A percentile compares a stretch with the other conserved stretches of the same genome.
These are phyloP conservation scores for Periconia sp. DNA, from an alignment of 2,329 filamentous ascomycete genomes.

Conservation along the genomic window DNA sequence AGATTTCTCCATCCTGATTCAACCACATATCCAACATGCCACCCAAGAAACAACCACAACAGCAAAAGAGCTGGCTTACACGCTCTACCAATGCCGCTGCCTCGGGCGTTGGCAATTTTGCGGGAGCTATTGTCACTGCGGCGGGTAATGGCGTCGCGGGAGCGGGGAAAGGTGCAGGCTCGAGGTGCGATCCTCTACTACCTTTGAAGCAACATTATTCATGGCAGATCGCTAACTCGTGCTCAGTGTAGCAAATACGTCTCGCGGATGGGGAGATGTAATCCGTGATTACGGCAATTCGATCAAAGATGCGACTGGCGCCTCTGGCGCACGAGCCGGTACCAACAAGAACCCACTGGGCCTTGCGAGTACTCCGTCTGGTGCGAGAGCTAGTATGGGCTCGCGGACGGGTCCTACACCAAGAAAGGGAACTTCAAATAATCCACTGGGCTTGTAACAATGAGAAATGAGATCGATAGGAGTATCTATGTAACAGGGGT, in stretches of 20 bases:
- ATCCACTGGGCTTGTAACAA: constrained; percentile 50
- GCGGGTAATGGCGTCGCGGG: constrained; percentile 56
- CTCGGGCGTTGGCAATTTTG: constrained; percentile 52
- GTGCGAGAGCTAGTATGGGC: constrained; percentile 34
- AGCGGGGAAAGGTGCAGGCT: constrained; percentile 52
- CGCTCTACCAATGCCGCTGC: constrained; percentile 51
- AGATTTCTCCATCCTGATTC: neutral
- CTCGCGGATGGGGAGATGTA: constrained; percentile 54
- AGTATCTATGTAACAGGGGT: constrained; percentile 2
- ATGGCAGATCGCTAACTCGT: neutral
- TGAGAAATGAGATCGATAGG: neutral
- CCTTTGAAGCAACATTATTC: constrained; percentile 1
- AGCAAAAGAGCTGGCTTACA: constrained; percentile 54
- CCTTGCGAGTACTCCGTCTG: constrained; percentile 39
- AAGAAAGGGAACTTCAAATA: constrained; percentile 45
- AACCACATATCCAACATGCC: constrained; percentile 20
- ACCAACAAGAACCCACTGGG: constrained; percentile 57
- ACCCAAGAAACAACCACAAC: constrained; percentile 22
- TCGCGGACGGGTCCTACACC: constrained; percentile 24
- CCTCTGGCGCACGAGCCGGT: constrained; percentile 50
- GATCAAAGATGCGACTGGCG: constrained; percentile 56
- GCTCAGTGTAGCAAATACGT: constrained; percentile 48
- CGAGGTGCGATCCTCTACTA: constrained; percentile 41
- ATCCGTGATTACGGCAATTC: constrained; percentile 58
- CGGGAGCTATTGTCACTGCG: constrained; percentile 49